Evolutionary conservation across 768 basidiomycete genomes (phyloP), one percentile per base, ranked within the genome.

Genomic region (Filobasidium wieringae): DNA sequence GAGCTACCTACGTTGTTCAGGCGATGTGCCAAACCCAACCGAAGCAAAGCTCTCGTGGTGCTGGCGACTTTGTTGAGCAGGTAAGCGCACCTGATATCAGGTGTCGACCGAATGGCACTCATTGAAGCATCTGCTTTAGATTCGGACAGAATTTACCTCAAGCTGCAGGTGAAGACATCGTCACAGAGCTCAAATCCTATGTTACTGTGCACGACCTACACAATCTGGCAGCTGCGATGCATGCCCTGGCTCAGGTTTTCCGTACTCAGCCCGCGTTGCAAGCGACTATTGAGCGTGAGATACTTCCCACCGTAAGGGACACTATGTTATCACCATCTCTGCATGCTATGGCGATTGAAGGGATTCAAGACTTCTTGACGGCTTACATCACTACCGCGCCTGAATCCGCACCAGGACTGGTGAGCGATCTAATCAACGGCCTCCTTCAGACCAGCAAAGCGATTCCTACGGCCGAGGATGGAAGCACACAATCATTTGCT

Each of bases 361-460:
- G 87, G 0, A 78, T 95, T 12, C 79, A 89, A 47, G 77, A 77
- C 15, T 97, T 97, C 79, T 90, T 88, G 72, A 78, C 78, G 1
- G 82, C 85, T 0, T 80, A 93, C 43, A 88, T 93, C 29, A 79
- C 80, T 61, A 88, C 88, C 1, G 91, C 96, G 64, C 77, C 79
- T 61, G 84, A 31, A 77, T 78, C 27, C 22, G 36, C 57, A 26
- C 37, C 33, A 11, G 29, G 30, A 9, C n/a, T 58, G n/a, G 57
- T 58, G 7, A 27, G 30, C 4, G 27, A 24, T 15, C 50, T 58
- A 27, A 29, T 59, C 52, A 49, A 55, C 34, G 26, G 34, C 4
- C 22, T 53, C 40, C 31, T 29, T 24, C 56, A 43, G 32, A 33
- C 56, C 17, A 36, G 36, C 33, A 50, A 14, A 2, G n/a, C 63